These are phyloP conservation scores for Phytophthora ohioensis DNA, from an alignment of 352 stramenopile species.

Conservation along the genomic window DNA sequence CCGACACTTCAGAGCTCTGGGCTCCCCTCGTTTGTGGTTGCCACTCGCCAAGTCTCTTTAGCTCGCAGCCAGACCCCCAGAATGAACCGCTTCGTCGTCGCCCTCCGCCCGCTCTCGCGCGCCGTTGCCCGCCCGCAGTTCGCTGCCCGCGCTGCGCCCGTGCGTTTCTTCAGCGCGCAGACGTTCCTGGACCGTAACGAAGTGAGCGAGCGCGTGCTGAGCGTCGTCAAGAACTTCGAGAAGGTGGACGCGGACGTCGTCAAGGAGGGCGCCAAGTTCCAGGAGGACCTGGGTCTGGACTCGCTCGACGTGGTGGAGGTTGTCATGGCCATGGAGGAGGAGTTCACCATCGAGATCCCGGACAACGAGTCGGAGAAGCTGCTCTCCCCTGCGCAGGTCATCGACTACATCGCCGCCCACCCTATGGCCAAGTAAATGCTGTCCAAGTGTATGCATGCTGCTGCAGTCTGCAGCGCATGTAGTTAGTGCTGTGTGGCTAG, in stretches of 20 bases:
- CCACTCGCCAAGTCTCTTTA: constrained; percentile 29
- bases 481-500: constrained; percentile 9
- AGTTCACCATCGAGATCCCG: constrained; percentile 99
- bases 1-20: not conserved
- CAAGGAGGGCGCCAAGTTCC: constrained; percentile 94
- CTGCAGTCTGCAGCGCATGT: constrained; percentile 17
- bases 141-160: constrained; percentile 30
- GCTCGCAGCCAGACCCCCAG: constrained; percentile 27
- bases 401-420: constrained; percentile 99
- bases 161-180: constrained; percentile 86
- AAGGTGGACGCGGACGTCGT: constrained; percentile 98
- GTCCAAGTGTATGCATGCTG: constrained; percentile 11
- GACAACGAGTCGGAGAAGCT: constrained; percentile 99
- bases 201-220: constrained; percentile 97
- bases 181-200: constrained; percentile 92
- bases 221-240: constrained; percentile 99
- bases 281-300: constrained; percentile 98
- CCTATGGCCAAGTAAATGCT: constrained; percentile 98
- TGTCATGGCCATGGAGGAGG: constrained; percentile 99
- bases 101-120: constrained; percentile 72
- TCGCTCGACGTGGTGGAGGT: constrained; percentile 97
- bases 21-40: constrained; percentile 38
- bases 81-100: constrained; percentile 85
- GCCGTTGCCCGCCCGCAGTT: constrained; percentile 62
- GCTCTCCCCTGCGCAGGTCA: constrained; percentile 95